These are phyloP conservation scores for Phaeotremella fagi DNA, from an alignment of 768 basidiomycete genomes.

Conservation along the genomic window DNA sequence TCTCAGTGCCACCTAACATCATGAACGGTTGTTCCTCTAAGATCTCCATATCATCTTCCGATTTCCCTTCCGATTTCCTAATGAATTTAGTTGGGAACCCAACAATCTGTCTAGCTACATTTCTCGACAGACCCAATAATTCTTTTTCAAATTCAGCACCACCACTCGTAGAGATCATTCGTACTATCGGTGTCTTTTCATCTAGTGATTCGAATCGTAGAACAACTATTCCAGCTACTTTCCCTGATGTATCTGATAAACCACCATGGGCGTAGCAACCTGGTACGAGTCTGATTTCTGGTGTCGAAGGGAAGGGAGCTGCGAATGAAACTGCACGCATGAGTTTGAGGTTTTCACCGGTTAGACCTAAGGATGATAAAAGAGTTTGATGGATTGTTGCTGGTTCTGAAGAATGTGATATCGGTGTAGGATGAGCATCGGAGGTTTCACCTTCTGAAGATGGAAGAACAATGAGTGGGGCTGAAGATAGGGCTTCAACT, in stretches of 20 bases:
- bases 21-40: conserved; percentile 40
- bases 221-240: conserved; percentile 52
- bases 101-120: conserved; percentile 75
- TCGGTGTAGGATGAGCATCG: conserved; percentile 48
- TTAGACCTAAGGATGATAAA: conserved; percentile 45
- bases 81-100: conserved; percentile 69
- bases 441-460: conserved; percentile 53
- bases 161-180: conserved; percentile 36
- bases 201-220: conserved; percentile 51
- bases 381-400: conserved; percentile 70
- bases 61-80: conserved; percentile 4
- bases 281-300: conserved; percentile 41
- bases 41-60: conserved; percentile 35
- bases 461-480: conserved; percentile 61
- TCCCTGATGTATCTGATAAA: conserved; percentile 44
- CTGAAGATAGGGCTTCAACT: conserved; percentile 57
- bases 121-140: conserved; percentile 62
- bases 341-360: conserved; percentile 50
- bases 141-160: conserved; percentile 53
- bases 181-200: conserved; percentile 44
- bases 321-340: conserved; percentile 47
- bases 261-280: conserved; percentile 46
- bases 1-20: conserved; percentile 41
- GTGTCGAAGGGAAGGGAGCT: conserved; percentile 42
- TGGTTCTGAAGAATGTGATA: conserved; percentile 58